Evolutionary conservation across 1,139 yeast species (phyloP).

Genomic region (Taphrina sp.): DNA sequence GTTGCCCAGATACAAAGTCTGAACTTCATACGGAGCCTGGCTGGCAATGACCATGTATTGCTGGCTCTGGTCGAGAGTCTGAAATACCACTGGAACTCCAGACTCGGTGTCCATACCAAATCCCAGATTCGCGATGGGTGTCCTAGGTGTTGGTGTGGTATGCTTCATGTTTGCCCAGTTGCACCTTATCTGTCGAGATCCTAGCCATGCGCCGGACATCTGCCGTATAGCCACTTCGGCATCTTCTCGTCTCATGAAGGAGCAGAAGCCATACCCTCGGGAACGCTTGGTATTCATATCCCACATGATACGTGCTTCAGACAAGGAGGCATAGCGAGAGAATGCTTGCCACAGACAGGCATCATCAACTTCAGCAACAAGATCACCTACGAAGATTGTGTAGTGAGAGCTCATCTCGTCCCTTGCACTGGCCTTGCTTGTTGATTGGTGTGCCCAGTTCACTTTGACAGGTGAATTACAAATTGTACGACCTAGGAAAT

Average conservation of each 20-base stretch:
- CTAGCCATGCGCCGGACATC: conserved; percentile 71
- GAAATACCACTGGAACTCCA: too few relatives aligned
- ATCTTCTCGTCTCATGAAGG: conserved; percentile 63
- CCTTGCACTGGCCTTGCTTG: conserved; percentile 45
- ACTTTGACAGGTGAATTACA: conserved; percentile 50
- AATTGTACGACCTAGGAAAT: conserved; percentile 20
- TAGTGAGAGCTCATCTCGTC: conserved; percentile 48
- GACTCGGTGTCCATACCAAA: too few relatives aligned
- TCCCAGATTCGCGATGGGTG: neutral
- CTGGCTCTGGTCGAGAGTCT: neutral
- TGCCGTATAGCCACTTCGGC: conserved; percentile 71
- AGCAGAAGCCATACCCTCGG: conserved; percentile 90
- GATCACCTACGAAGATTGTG: conserved; percentile 83
- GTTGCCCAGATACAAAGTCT: conserved; percentile 88
- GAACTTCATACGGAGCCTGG: conserved; percentile 43
- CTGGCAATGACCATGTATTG: conserved; percentile 6
- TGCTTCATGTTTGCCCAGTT: conserved; percentile 83
- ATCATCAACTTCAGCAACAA: conserved; percentile 79
- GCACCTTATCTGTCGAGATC: conserved; percentile 74
- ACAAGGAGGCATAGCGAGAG: conserved; percentile 57
- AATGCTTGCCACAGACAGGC: conserved; percentile 64
- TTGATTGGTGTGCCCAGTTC: conserved; percentile 78
- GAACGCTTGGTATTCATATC: conserved; percentile 92
- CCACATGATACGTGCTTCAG: conserved; percentile 96
- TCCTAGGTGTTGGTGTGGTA: neutral